These are phyloP conservation scores for Xerocomellus amylosporus DNA, from an alignment of 768 basidiomycete species.

Conservation along the genomic window DNA sequence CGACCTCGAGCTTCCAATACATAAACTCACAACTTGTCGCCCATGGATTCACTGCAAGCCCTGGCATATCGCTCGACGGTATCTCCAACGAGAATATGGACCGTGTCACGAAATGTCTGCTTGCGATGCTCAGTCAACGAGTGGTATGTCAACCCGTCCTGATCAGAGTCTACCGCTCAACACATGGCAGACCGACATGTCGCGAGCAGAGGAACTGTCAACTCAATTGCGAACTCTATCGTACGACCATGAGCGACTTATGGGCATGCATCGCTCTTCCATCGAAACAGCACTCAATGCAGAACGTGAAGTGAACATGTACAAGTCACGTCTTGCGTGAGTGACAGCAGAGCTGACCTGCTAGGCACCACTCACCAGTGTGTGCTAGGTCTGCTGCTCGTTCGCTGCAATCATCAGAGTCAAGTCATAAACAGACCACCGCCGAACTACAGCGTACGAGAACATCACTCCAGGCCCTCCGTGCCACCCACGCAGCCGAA, in stretches of 20 bases:
- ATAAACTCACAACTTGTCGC: constrained; percentile 80
- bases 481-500: constrained; percentile 66
- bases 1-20: constrained; percentile 66
- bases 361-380: constrained; percentile 5
- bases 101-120: constrained; percentile 66
- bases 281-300: constrained; percentile 64
- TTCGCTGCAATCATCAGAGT: constrained; percentile 56
- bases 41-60: constrained; percentile 67
- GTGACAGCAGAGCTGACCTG: constrained; percentile 29
- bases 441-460: constrained; percentile 72
- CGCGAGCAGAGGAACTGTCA: constrained; percentile 69
- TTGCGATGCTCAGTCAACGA: constrained; percentile 72
- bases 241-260: constrained; percentile 78
- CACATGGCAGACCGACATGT: constrained; percentile 62
- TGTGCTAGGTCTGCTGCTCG: constrained; percentile 48
- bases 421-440: constrained; percentile 66
- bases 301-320: constrained; percentile 72
- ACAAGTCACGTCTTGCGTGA: constrained; percentile 70
- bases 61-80: constrained; percentile 69
- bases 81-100: constrained; percentile 54
- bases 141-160: constrained; percentile 49
- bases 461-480: constrained; percentile 61
- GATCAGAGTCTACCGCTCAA: constrained; percentile 15
- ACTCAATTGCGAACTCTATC: constrained; percentile 73
- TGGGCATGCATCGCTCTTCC: constrained; percentile 57